These are phyloP conservation scores for Lachancea cidri DNA, from an alignment of 805 yeast genomes.

Conservation along the genomic window DNA sequence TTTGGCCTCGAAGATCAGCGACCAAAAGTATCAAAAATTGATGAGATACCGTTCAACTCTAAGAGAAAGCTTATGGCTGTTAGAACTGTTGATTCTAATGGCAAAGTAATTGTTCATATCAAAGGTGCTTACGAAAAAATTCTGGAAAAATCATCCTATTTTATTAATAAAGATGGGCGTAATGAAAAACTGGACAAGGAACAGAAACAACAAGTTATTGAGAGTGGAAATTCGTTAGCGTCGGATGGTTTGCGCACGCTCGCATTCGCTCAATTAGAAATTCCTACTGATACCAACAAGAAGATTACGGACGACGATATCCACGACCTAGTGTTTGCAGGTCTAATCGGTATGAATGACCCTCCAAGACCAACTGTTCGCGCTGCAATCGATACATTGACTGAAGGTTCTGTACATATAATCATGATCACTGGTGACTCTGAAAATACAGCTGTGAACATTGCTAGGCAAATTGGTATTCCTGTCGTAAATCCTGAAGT, in stretches of 20 bases:
- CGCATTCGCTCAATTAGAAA: slow-evolving; percentile 61
- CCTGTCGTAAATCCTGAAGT: slow-evolving; percentile 58
- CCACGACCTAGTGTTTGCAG: slow-evolving; percentile 65
- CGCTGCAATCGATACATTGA: slow-evolving; percentile 63
- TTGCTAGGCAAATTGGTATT: slow-evolving; percentile 88
- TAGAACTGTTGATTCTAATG: slow-evolving; percentile 52
- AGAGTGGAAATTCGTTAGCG: slow-evolving; percentile 63
- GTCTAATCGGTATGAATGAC: slow-evolving; percentile 92
- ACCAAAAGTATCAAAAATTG: slow-evolving; percentile 46
- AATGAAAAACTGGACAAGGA: slow-evolving; percentile 52
- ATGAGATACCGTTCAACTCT: slow-evolving; percentile 83
- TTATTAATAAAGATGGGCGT: slow-evolving; percentile 54
- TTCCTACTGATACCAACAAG: slow-evolving; percentile 27
- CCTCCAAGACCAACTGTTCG: slow-evolving; percentile 92
- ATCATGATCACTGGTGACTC: slow-evolving; percentile 97
- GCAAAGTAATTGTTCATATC: slow-evolving; percentile 55
- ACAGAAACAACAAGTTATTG: slow-evolving; percentile 42
- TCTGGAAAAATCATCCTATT: slow-evolving; percentile 54
- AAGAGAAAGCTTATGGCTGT: slow-evolving; percentile 89
- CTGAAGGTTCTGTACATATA: slow-evolving; percentile 94
- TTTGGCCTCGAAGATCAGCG: slow-evolving; percentile 74
- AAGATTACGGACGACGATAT: slow-evolving; percentile 39
- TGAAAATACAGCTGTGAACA: slow-evolving; percentile 78
- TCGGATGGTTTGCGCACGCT: slow-evolving; percentile 80
- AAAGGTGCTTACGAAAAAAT: slow-evolving; percentile 91